Base-by-base conservation (phyloP, 1,284 basidiomycete species). In the Schizopora paradoxa region DNA sequence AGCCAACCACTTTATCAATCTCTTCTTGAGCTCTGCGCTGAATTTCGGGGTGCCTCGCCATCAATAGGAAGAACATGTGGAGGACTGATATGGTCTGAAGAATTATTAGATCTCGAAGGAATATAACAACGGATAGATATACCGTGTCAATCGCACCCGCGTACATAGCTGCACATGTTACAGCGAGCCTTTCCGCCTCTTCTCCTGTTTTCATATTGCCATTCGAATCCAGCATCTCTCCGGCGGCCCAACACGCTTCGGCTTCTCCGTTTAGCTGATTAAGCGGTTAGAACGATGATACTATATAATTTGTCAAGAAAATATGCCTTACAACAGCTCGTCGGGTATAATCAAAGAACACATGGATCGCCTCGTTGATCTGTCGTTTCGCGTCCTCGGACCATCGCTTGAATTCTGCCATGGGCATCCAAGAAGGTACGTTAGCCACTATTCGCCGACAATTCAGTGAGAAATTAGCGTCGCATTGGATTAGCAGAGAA, bases 351-450 rank as follows among this genome's bases (percentile, higher is more conserved):
- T 14, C n/a, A 52, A 53, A 53, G 54, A 2, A 34, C 34, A 31
- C n/a, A n/a, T n/a, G n/a, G n/a, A n/a, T n/a, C n/a, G n/a, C n/a
- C n/a, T n/a, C n/a, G n/a, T n/a, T n/a, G n/a, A n/a, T n/a, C n/a
- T n/a, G n/a, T n/a, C n/a, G 58, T 14, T 67, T 65, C 72, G 77
- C 80, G 39, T 64, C 60, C 37, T 64, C 65, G 0, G 80, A 32
- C 35, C 35, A 38, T 14, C 22, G 11, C 26, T n/a, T n/a, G n/a
- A 45, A 45, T 18, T 19, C 11, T 16, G 26, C 23, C 2, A 32
- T 22, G 6, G 43, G 43, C 8, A 45, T 16, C 43, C 43, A 45
- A 5, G 43, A 36, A 6, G 43, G 43, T 16, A 46, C n/a, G n/a
- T 31, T 23, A 25, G 22, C 23, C 5, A 46, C 45, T 46, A 27